Base-by-base conservation (phyloP, 148 eudicot species). In the Vaccinium myrtillus region DNA sequence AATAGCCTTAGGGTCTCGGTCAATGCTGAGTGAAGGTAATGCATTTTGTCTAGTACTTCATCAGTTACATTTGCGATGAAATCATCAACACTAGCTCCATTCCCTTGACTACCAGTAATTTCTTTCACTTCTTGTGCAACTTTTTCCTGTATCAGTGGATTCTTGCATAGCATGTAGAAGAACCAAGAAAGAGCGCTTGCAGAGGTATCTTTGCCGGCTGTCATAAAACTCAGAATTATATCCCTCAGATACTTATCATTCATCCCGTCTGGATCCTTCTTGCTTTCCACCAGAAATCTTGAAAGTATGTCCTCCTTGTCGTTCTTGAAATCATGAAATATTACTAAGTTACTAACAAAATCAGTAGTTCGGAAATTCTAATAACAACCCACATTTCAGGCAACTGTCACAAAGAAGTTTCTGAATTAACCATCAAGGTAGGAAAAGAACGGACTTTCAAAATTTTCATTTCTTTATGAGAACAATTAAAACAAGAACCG, bases 181-280 rank as follows among this genome's bases (percentile, higher is more conserved):
- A 94, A 94, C 95, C 98, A 93, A 18, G 95, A 90, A 69, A 94
- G 88, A 36, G 94, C 90, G 70, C 88, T 90, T 36, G 94, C 94
- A 4, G 94, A 90, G 15, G 88, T 88, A 70, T 93, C 96, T 86
- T 93, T 93, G 3, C 98, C 95, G 43, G 98, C 95, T 36, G 92
- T 81, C 87, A 94, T 88, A 43, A 93, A 93, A 83, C 88, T 93
- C 51, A 93, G 91, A 51, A 93, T 92, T 16, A 92, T 93, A 74
- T 93, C 95, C 84, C 91, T 90, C 61, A 93, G 86, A 80, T 93
- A 93, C 48, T 76, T 49, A 81, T 89, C 90, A 16, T 86, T 84
- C 90, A 89, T 89, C 61, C 80, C 53, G 69, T 85, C 85, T 0
- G 95, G 93, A 87, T 91, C 88, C 84, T 86, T 90, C 78, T 87